A percentile compares a stretch with the other conserved stretches of the same genome.
These are phyloP conservation scores for Panaeolus papilionaceus DNA, from an alignment of 768 basidiomycete species.

Conservation along the genomic window DNA sequence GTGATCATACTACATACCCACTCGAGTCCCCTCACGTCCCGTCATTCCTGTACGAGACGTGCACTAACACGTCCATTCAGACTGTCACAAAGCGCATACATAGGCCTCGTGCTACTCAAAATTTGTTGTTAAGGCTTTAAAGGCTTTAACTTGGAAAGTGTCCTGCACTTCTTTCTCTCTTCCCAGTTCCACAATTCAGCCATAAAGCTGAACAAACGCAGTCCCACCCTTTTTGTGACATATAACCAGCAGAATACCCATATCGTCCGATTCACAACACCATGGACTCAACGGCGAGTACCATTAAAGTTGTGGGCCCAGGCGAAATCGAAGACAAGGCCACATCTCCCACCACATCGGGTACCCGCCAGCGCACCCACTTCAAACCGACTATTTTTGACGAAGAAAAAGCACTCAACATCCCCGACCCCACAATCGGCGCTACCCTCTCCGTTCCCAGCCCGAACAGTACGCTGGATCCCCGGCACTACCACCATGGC, in stretches of 20 bases:
- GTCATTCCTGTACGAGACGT: background rate
- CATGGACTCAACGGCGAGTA: constrained; percentile 4
- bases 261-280: background rate
- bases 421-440: constrained; percentile 4
- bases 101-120: background rate
- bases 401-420: constrained; percentile 25
- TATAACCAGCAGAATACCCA: background rate
- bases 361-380: constrained; percentile 15
- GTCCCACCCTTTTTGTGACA: too few species aligned
- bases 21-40: background rate
- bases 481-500: background rate
- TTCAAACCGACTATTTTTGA: constrained; percentile 20
- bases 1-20: background rate
- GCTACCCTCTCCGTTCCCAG: constrained; percentile 6
- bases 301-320: background rate
- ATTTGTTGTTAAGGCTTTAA: background rate
- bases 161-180: background rate
- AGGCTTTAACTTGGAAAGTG: background rate
- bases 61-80: background rate
- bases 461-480: constrained; percentile 14
- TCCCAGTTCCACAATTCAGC: background rate
- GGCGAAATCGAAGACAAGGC: background rate
- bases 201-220: too few species aligned
- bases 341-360: background rate
- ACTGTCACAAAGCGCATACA: background rate